phyloP scores from a whole-genome alignment of 2,329 filamentous ascomycete genomes.

The Apiospora malaysiana region DNA sequence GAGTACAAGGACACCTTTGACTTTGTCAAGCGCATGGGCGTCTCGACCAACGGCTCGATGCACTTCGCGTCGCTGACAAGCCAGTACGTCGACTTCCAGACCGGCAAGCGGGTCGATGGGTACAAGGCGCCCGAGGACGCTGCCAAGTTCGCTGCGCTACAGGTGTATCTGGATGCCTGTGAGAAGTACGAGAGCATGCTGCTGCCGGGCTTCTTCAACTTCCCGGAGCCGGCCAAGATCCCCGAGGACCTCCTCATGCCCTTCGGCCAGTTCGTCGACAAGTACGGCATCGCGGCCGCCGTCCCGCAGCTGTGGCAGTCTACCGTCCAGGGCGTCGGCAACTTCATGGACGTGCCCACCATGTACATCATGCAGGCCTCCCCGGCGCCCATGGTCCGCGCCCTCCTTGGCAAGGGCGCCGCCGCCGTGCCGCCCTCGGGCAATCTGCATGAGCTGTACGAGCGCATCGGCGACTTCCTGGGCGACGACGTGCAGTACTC shows the following conservation, averaged over 20 bases:
- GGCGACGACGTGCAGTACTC: constrained; percentile 13
- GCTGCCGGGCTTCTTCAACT: constrained; percentile 23
- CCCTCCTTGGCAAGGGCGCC: not conserved
- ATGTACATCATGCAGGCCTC: constrained; percentile 17
- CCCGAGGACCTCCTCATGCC: constrained; percentile 17
- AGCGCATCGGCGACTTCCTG: not conserved
- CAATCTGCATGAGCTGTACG: constrained; percentile 22
- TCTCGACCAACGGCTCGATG: not conserved
- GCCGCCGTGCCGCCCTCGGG: not conserved
- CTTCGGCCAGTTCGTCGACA: not conserved
- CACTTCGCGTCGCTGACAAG: constrained; percentile 11
- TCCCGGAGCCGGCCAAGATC: not conserved
- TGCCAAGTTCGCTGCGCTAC: constrained; percentile 14
- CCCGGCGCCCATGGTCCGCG: not conserved
- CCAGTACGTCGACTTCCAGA: constrained; percentile 20
- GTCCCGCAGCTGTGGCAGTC: constrained; percentile 5
- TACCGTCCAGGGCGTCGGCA: constrained; percentile 27
- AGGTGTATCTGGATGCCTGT: constrained; percentile 8
- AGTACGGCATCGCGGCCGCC: not conserved
- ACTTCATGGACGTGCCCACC: constrained; percentile 7
- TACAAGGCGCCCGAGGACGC: not conserved
- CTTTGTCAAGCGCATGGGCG: constrained; percentile 16
- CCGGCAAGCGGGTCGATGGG: not conserved
- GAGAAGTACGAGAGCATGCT: constrained; percentile 20
- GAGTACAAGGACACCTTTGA: constrained; percentile 27